Percentiles rank a stretch among this genome's conserved stretches.
These are phyloP conservation scores for Calonectria pseudoturangicola DNA, from an alignment of 2,329 filamentous ascomycete genomes.

Conservation along the genomic window DNA sequence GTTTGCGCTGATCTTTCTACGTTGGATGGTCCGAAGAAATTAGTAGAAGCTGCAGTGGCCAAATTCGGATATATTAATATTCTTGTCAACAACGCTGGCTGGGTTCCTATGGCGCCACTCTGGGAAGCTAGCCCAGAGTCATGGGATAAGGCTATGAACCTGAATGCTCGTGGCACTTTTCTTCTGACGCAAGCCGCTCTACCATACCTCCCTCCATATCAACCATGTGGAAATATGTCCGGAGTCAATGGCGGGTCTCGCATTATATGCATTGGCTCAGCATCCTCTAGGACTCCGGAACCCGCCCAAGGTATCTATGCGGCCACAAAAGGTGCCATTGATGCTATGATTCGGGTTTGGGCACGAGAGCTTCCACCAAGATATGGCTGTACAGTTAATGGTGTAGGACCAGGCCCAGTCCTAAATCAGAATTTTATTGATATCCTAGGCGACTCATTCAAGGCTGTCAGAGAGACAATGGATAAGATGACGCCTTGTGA, in stretches of 20 bases:
- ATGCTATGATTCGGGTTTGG: conserved; percentile 2
- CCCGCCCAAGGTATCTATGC: background rate
- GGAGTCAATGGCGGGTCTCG: background rate
- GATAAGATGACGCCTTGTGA: background rate
- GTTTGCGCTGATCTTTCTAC: conserved; percentile 30
- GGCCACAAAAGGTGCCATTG: background rate
- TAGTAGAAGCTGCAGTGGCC: conserved; percentile 15
- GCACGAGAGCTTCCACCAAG: conserved; percentile 67
- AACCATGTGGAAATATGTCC: conserved; percentile 19
- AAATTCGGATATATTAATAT: conserved; percentile 30
- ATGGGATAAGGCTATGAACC: background rate
- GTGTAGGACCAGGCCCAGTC: background rate
- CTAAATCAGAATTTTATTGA: background rate
- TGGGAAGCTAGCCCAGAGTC: conserved; percentile 2
- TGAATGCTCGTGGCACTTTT: background rate
- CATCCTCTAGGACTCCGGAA: background rate
- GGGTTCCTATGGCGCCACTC: background rate
- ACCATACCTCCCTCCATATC: conserved; percentile 24
- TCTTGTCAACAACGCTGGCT: conserved; percentile 18
- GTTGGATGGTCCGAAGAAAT: conserved; percentile 7
- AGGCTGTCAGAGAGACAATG: background rate
- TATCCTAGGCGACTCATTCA: background rate
- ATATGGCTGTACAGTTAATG: conserved; percentile 3
- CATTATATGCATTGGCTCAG: background rate
- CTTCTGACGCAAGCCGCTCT: background rate